phyloP scores from a whole-genome alignment of 2,329 filamentous ascomycete species.

The Fusarium dlaminii region DNA sequence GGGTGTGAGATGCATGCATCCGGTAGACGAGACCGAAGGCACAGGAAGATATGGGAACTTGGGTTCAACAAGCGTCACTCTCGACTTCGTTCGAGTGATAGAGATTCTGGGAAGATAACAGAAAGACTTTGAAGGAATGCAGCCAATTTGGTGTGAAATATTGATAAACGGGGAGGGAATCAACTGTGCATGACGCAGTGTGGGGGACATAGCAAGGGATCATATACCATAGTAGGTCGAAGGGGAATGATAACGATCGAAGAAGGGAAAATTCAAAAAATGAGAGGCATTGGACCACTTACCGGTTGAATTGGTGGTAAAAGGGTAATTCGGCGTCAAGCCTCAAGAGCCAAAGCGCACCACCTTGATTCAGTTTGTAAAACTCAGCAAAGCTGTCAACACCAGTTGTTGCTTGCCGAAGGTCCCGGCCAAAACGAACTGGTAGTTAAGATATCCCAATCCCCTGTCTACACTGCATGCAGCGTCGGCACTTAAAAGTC shows the following conservation, averaged over 20 bases:
- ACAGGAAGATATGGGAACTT: slow-evolving; percentile 2
- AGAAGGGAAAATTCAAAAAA: not conserved
- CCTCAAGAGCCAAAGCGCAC: slow-evolving; percentile 16
- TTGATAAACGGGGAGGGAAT: slow-evolving; percentile 6
- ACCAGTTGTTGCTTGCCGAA: slow-evolving; percentile 25
- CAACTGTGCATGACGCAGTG: slow-evolving; percentile 29
- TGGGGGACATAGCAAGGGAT: slow-evolving; percentile 32
- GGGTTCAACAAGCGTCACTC: slow-evolving; percentile 15
- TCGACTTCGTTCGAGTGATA: slow-evolving; percentile 5
- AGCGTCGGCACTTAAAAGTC: slow-evolving; percentile 34
- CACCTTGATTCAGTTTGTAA: slow-evolving; percentile 3
- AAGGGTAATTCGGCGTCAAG: slow-evolving; percentile 17
- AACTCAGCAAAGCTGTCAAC: slow-evolving; percentile 22
- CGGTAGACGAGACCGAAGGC: slow-evolving; percentile 15
- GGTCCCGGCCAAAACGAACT: slow-evolving; percentile 26
- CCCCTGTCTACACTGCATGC: slow-evolving; percentile 36
- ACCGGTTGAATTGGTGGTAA: slow-evolving; percentile 29
- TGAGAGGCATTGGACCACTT: slow-evolving; percentile 26
- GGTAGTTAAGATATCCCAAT: slow-evolving; percentile 23
- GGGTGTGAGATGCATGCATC: slow-evolving; percentile 42
- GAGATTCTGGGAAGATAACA: slow-evolving; percentile 2
- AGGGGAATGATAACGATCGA: slow-evolving; percentile 1
- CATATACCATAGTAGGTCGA: not conserved
- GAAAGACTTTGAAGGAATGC: not conserved
- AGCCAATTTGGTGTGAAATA: slow-evolving; percentile 12